Evolutionary conservation across 768 basidiomycete genomes (phyloP).

Genomic region (Rhizopogon vesiculosus): DNA sequence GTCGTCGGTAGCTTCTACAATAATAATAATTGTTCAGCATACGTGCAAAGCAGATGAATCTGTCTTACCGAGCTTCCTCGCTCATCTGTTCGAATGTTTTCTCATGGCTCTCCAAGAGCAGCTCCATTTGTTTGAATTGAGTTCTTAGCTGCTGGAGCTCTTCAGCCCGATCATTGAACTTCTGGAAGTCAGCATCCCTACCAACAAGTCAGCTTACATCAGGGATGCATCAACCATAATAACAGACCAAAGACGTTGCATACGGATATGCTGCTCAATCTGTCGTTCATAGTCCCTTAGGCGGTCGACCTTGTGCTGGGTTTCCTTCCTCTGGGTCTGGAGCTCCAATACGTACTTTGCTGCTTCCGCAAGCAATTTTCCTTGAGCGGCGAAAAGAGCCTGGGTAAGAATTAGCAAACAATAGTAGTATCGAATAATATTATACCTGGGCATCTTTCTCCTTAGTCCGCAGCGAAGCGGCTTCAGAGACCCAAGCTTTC

Average conservation of each 20-base stretch:
- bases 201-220: constrained; percentile 7
- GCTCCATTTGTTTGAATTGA: constrained; percentile 61
- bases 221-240: background rate
- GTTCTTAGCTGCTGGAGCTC: constrained; percentile 52
- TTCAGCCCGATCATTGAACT: constrained; percentile 60
- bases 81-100: constrained; percentile 50
- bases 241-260: constrained; percentile 73
- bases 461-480: constrained; percentile 59
- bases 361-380: constrained; percentile 64
- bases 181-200: constrained; percentile 75
- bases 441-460: constrained; percentile 66
- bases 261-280: constrained; percentile 74
- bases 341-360: constrained; percentile 65
- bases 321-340: constrained; percentile 72
- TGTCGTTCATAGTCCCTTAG: constrained; percentile 83
- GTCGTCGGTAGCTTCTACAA: constrained; percentile 49
- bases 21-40: background rate
- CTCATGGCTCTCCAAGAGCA: constrained; percentile 57
- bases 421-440: background rate
- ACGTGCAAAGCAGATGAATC: background rate
- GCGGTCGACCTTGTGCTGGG: constrained; percentile 75
- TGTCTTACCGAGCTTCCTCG: constrained; percentile 51
- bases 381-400: constrained; percentile 68
- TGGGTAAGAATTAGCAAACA: constrained; percentile 18
- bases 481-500: constrained; percentile 68